Evolutionary conservation across 1,284 basidiomycete species (phyloP).

Genomic region (Anthracocystis walkeri): DNA sequence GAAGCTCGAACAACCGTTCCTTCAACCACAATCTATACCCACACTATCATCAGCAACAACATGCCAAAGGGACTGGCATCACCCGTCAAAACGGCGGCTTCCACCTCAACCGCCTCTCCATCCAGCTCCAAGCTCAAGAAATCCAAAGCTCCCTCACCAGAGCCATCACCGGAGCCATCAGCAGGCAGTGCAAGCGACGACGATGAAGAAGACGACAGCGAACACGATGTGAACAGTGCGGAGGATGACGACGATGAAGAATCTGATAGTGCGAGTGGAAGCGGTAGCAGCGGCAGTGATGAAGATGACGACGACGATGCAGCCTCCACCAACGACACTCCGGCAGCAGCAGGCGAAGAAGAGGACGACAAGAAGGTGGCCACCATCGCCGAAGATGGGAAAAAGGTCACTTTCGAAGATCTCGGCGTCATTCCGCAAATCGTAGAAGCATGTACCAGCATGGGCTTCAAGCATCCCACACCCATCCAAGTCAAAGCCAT

Average conservation of each 20-base stretch:
- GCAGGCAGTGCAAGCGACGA: conserved; percentile 8
- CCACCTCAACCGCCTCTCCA: conserved; percentile 12
- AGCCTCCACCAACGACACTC: not conserved
- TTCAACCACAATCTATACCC: conserved; percentile 2
- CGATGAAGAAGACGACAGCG: conserved; percentile 18
- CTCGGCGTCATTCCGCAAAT: conserved; percentile 91
- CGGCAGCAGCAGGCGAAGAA: conserved; percentile 7
- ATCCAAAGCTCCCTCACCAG: conserved; percentile 18
- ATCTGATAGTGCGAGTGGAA: conserved; percentile 7
- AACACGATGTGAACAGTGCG: conserved; percentile 12
- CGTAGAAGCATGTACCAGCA: conserved; percentile 83
- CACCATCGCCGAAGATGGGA: conserved; percentile 27
- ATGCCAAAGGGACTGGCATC: conserved; percentile 29
- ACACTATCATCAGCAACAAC: not conserved
- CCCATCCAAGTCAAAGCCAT: conserved; percentile 91
- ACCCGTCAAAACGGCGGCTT: conserved; percentile 15
- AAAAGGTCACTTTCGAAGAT: conserved; percentile 71
- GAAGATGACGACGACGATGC: conserved; percentile 13
- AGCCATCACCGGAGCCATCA: conserved; percentile 4
- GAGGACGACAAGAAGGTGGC: conserved; percentile 36
- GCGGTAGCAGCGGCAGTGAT: not conserved
- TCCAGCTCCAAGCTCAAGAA: conserved; percentile 21
- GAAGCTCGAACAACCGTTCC: not conserved
- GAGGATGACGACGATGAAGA: conserved; percentile 11
- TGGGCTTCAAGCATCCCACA: conserved; percentile 88